Percentiles rank a stretch among this genome's conserved stretches.
Conservation (phyloP, 2,329 filamentous ascomycete genomes). For the Penicillium sp. region DNA sequence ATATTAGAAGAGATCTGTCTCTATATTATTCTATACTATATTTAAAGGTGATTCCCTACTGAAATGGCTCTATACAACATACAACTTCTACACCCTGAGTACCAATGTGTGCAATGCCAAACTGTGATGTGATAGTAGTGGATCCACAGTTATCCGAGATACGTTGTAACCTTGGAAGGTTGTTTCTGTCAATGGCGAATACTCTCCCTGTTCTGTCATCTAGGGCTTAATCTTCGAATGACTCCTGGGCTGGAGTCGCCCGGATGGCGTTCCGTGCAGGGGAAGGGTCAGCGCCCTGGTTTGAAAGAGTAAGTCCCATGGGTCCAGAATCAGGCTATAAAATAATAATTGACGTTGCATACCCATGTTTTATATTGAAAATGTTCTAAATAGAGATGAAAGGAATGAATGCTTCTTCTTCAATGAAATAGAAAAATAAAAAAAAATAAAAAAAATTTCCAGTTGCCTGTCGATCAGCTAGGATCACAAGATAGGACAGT, state of each 20-base stretch:
- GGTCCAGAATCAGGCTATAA: constrained; percentile 1
- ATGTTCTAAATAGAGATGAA: too few species aligned
- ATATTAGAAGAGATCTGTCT: background rate
- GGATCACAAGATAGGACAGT: background rate
- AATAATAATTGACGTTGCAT: background rate
- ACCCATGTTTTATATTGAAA: too few species aligned
- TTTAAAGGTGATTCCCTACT: background rate
- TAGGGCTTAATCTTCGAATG: background rate
- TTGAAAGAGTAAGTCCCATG: constrained; percentile 7
- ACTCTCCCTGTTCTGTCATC: background rate
- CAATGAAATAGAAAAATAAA: background rate
- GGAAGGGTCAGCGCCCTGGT: constrained; percentile 7
- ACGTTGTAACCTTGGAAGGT: background rate
- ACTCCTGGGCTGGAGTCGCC: background rate
- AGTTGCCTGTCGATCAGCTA: constrained; percentile 3
- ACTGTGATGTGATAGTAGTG: background rate
- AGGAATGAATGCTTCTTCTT: background rate
- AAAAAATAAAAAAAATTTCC: background rate
- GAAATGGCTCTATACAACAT: background rate
- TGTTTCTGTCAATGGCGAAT: background rate
- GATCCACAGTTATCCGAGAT: background rate
- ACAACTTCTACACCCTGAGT: background rate
- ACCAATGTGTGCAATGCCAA: background rate
- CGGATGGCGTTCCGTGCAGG: constrained; percentile 13
- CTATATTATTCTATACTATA: background rate